Evolutionary conservation across 768 basidiomycete species (phyloP), one percentile per base, ranked within the genome.

Genomic region (Boletellus ananiceps): DNA sequence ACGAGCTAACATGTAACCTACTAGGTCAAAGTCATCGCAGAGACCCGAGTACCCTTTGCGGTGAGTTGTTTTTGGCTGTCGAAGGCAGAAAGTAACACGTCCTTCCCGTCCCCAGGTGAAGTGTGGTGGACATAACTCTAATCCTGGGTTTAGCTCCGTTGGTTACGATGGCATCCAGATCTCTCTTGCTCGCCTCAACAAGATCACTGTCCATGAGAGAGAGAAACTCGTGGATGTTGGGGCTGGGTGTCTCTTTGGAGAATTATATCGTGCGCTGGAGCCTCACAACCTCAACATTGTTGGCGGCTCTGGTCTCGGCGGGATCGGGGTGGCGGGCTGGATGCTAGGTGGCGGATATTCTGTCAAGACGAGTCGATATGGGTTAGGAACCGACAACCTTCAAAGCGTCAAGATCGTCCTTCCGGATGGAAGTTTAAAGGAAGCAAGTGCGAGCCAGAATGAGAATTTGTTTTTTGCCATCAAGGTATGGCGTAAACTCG

Each of bases 261-360:
- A 70, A 45, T 32, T 70, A 15, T 70, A 70, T 46, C 44, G 42
- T 2, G 42, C 8, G 4, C 40, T 68, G 33, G 40, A 32, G 3
- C 40, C 46, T 36, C 8, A 46, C 31, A 36, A 45, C 0, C 50
- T 53, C 23, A 61, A 50, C 39, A 55, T 60, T 8, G 62, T 63
- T 13, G 69, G 59, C 40, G 62, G 65, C 33, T 51, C 60, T 4
- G 52, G 53, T 5, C 18, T 51, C 14, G 18, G 43, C 1, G 66
- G 58, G 1, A 63, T 71, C 7, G 71, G 71, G 2, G 53, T 71
- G 8, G 40, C 56, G 16, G 70, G 70, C 8, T 71, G 57, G 55
- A 42, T 67, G 32, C 48, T 71, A 5, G 70, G 69, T 5, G 68
- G 68, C 23, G 71, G 71, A 7, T 72, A 63, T 53, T 67, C 69